Conservation (phyloP, 2,329 filamentous ascomycete species). For the Colletotrichum coccodes region DNA sequence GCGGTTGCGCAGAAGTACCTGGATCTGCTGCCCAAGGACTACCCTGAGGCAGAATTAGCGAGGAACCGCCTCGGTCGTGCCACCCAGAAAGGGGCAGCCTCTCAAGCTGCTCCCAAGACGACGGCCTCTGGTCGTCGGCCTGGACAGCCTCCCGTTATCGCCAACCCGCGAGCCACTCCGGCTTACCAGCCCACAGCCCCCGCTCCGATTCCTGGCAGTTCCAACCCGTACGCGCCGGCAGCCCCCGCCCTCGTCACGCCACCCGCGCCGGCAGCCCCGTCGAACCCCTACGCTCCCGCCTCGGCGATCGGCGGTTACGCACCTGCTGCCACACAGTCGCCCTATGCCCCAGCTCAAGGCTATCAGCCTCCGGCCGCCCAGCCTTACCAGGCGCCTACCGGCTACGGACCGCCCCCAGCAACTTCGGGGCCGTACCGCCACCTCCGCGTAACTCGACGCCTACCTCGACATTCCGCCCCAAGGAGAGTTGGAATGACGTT, state of each 20-base stretch:
- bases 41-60: constrained; percentile 88
- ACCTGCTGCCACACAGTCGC: constrained; percentile 44
- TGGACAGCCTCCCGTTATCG: constrained; percentile 36
- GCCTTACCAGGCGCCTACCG: constrained; percentile 48
- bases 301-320: constrained; percentile 36
- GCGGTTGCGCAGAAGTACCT: constrained; percentile 91
- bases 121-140: constrained; percentile 39
- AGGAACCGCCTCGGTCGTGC: constrained; percentile 87
- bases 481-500: constrained; percentile 93
- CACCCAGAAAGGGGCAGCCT: constrained; percentile 65
- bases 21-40: constrained; percentile 83
- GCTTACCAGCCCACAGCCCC: constrained; percentile 18
- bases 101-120: constrained; percentile 45
- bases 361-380: constrained; percentile 64
- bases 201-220: not conserved
- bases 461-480: constrained; percentile 76
- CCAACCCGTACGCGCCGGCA: constrained; percentile 36
- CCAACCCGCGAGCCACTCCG: constrained; percentile 3
- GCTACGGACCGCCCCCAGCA: constrained; percentile 45
- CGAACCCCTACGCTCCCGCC: constrained; percentile 45
- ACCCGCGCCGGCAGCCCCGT: constrained; percentile 40
- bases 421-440: constrained; percentile 48
- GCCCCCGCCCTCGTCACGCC: constrained; percentile 47
- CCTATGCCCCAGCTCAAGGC: constrained; percentile 53
- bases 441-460: constrained; percentile 65